A percentile compares a stretch with the other conserved stretches of the same genome.
Conservation (phyloP, 148 eudicot species). For the Vaccinium corymbosum region DNA sequence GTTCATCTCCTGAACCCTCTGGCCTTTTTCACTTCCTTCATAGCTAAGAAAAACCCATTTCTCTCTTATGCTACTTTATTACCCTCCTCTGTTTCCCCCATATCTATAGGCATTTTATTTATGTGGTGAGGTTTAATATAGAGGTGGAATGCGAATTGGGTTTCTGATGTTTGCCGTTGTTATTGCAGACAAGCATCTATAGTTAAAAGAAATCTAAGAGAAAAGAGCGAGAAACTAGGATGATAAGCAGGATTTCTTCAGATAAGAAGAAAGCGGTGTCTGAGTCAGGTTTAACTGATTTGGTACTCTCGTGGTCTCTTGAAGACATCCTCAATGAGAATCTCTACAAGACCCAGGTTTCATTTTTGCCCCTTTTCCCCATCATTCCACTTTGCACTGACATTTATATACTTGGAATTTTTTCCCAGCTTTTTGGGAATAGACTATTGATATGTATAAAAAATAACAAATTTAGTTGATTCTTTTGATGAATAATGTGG, state of each 20-base stretch:
- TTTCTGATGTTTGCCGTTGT: neutral
- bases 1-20: neutral
- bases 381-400: neutral
- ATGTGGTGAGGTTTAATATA: neutral
- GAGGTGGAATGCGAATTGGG: neutral
- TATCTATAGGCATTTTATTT: neutral
- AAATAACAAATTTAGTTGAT: neutral
- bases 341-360: conserved; percentile 33
- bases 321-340: conserved; percentile 53
- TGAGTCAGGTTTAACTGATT: conserved; percentile 21
- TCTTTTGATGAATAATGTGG: neutral
- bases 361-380: conserved; percentile 9
- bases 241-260: conserved; percentile 5
- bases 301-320: conserved; percentile 59
- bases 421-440: neutral
- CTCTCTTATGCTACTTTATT: neutral
- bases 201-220: neutral
- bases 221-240: neutral
- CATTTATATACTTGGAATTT: neutral
- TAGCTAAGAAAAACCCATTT: conserved; percentile 13
- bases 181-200: neutral
- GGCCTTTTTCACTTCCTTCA: neutral
- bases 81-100: neutral
- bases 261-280: neutral
- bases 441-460: neutral